A percentile compares a stretch with the other conserved stretches of the same genome.
Conservation (phyloP, 2,329 filamentous ascomycete genomes). For the Cladophialophora bantiana region DNA sequence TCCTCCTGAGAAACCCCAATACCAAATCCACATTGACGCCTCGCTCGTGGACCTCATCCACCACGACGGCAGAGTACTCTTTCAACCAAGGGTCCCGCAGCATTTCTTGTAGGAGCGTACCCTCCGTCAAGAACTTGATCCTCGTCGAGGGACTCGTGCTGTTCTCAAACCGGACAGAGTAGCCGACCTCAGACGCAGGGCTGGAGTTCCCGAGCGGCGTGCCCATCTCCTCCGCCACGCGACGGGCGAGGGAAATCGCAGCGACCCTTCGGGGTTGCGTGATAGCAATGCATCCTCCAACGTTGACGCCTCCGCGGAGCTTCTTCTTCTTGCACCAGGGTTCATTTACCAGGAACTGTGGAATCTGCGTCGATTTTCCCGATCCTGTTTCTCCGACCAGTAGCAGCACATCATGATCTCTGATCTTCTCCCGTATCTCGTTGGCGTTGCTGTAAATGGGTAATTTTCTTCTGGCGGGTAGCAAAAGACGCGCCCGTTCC, state of each 20-base stretch:
- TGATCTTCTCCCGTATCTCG: conserved; percentile 71
- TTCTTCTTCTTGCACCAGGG: conserved; percentile 71
- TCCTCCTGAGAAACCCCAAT: conserved; percentile 83
- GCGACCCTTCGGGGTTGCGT: conserved; percentile 94
- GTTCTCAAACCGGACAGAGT: conserved; percentile 93
- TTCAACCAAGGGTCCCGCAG: conserved; percentile 80
- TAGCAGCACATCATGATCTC: conserved; percentile 75
- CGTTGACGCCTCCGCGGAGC: conserved; percentile 43
- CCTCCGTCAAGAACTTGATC: conserved; percentile 95
- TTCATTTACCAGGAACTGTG: conserved; percentile 83
- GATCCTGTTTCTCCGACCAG: conserved; percentile 94
- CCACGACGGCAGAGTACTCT: conserved; percentile 87
- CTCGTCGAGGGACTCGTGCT: conserved; percentile 79
- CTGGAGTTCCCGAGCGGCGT: conserved; percentile 65
- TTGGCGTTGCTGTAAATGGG: conserved; percentile 80
- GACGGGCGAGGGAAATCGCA: conserved; percentile 85
- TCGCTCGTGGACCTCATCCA: conserved; percentile 96
- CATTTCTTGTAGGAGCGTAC: conserved; percentile 94
- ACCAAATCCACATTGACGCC: conserved; percentile 93
- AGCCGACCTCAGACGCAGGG: conserved; percentile 75
- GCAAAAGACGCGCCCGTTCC: conserved; percentile 57
- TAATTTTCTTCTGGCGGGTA: conserved; percentile 67
- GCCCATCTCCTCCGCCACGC: conserved; percentile 85
- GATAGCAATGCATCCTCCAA: conserved; percentile 86
- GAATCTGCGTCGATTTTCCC: conserved; percentile 95